Conservation (phyloP, 768 basidiomycete genomes). For the Rhizopogon sp. region DNA sequence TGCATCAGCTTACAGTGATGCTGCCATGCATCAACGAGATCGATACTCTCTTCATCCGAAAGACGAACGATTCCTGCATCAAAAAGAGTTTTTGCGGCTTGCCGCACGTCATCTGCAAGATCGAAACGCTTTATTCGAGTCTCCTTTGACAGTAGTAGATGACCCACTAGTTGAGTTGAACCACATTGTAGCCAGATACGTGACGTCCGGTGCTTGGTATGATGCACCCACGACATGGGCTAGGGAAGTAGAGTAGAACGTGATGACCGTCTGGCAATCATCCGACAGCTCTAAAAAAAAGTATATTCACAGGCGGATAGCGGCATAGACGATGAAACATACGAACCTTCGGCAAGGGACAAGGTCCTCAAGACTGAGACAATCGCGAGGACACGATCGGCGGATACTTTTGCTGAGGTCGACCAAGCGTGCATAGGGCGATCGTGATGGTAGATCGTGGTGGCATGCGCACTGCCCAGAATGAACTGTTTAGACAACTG, state of each 20-base stretch:
- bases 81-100: slow-evolving; percentile 73
- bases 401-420: slow-evolving; percentile 67
- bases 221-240: slow-evolving; percentile 50
- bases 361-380: slow-evolving; percentile 64
- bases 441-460: slow-evolving; percentile 36
- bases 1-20: slow-evolving; percentile 44
- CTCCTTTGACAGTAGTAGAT: neutral
- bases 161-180: slow-evolving; percentile 66
- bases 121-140: slow-evolving; percentile 5
- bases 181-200: slow-evolving; percentile 71
- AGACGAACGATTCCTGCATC: slow-evolving; percentile 67
- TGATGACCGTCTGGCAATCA: slow-evolving; percentile 65
- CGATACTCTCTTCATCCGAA: slow-evolving; percentile 60
- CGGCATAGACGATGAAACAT: neutral
- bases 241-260: slow-evolving; percentile 77
- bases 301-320: neutral
- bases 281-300: slow-evolving; percentile 54
- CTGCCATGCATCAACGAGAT: slow-evolving; percentile 59
- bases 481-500: neutral
- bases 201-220: slow-evolving; percentile 67
- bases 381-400: slow-evolving; percentile 64
- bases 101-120: slow-evolving; percentile 62
- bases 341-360: slow-evolving; percentile 65
- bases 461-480: slow-evolving; percentile 21
- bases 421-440: slow-evolving; percentile 54